phyloP scores from a whole-genome alignment of 768 basidiomycete species.

The Erythrobasidium yunnanense region DNA sequence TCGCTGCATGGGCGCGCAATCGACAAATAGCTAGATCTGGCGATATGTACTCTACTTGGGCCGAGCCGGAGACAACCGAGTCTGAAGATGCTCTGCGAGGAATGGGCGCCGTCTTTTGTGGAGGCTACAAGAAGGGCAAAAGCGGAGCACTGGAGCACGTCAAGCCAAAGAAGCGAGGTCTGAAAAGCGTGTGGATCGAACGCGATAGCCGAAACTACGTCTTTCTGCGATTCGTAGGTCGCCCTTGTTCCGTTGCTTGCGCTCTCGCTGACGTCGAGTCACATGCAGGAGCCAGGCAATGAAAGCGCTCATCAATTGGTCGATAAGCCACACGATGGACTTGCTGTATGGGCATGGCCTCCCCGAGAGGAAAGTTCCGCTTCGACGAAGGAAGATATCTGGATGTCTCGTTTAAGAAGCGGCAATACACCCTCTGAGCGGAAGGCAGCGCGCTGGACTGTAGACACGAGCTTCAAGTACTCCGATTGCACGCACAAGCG shows the following conservation, averaged over 20 bases:
- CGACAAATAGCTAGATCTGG: neutral
- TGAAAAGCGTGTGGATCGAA: slow-evolving; percentile 24
- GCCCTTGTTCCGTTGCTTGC: neutral
- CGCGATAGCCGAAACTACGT: slow-evolving; percentile 10
- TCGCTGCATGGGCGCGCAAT: slow-evolving; percentile 10
- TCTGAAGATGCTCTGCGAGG: neutral
- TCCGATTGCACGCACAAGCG: neutral
- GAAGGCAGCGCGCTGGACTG: slow-evolving; percentile 10
- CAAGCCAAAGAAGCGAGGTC: slow-evolving; percentile 16
- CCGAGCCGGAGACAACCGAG: neutral
- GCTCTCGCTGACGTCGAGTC: too few relatives aligned
- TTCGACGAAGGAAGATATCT: neutral
- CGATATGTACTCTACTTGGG: slow-evolving; percentile 3
- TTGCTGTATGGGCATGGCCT: slow-evolving; percentile 9
- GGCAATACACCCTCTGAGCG: slow-evolving; percentile 14
- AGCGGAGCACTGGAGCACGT: slow-evolving; percentile 16
- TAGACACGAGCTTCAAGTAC: slow-evolving; percentile 5
- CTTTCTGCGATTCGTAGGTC: slow-evolving; percentile 8
- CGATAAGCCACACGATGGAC: too few relatives aligned
- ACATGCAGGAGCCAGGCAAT: too few relatives aligned
- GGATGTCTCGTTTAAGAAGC: slow-evolving; percentile 13
- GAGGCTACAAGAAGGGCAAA: slow-evolving; percentile 12
- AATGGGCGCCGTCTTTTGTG: neutral
- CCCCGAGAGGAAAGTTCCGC: neutral
- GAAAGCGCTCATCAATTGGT: too few relatives aligned